phyloP scores from a whole-genome alignment of 1,284 basidiomycete species.

The Irpex rosettiformis region DNA sequence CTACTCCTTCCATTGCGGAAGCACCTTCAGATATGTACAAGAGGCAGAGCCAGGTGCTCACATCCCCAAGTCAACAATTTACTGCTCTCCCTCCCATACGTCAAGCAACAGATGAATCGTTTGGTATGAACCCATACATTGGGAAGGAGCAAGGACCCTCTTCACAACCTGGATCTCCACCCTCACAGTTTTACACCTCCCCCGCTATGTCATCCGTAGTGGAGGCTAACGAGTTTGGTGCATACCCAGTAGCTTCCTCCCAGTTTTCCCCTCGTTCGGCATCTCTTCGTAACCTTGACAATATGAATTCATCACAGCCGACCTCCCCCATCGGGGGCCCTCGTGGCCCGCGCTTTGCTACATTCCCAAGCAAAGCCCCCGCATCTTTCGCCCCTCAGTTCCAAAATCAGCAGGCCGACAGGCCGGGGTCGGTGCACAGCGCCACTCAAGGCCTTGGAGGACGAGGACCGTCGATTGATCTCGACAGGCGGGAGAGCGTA shows the following conservation, averaged over 20 bases:
- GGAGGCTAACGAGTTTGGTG: conserved; percentile 26
- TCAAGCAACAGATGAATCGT: background rate
- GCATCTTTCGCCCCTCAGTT: conserved; percentile 18
- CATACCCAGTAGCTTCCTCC: conserved; percentile 12
- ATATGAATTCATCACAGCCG: conserved; percentile 5
- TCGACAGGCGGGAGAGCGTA: conserved; percentile 24
- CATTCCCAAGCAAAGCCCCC: conserved; percentile 45
- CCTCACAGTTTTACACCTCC: conserved; percentile 5
- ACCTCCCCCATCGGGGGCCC: conserved; percentile 15
- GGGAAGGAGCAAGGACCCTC: background rate
- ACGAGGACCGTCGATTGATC: conserved; percentile 29
- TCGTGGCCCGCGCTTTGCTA: conserved; percentile 46
- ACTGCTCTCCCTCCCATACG: background rate
- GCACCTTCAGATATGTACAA: background rate
- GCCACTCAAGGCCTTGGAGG: conserved; percentile 25
- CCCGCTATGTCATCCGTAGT: conserved; percentile 6
- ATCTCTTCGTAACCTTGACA: conserved; percentile 18
- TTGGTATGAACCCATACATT: conserved; percentile 2
- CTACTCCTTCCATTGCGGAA: background rate
- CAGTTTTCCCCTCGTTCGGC: conserved; percentile 18
- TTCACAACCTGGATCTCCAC: conserved; percentile 5
- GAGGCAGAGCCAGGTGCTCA: background rate
- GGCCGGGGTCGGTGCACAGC: background rate
- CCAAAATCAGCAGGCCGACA: background rate
- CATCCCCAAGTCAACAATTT: background rate